Conservation (phyloP, 2,329 filamentous ascomycete species). For the Ceratocystis cubensis region DNA sequence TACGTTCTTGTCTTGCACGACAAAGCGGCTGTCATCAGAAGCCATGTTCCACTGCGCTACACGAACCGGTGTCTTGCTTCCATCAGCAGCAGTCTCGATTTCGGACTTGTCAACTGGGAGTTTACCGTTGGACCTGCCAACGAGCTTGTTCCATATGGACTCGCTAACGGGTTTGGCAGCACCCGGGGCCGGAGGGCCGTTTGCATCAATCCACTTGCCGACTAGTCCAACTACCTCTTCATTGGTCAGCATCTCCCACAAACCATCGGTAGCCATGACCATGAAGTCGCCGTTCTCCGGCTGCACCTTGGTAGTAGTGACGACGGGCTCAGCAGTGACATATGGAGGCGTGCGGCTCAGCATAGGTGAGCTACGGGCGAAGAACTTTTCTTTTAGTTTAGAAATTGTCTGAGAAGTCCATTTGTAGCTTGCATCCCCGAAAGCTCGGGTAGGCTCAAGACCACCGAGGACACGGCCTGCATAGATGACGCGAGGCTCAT, state of each 20-base stretch:
- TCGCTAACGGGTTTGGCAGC: slow-evolving; percentile 54
- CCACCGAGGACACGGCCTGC: slow-evolving; percentile 87
- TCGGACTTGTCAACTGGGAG: slow-evolving; percentile 55
- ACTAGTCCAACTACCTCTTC: slow-evolving; percentile 95
- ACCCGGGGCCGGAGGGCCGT: slow-evolving; percentile 38
- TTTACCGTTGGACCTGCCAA: slow-evolving; percentile 32
- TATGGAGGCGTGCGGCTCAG: slow-evolving; percentile 86
- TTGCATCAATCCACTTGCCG: slow-evolving; percentile 87
- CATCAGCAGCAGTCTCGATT: slow-evolving; percentile 65
- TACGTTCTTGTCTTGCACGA: slow-evolving; percentile 89
- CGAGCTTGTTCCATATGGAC: slow-evolving; percentile 48
- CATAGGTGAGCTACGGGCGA: slow-evolving; percentile 64
- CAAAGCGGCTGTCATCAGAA: slow-evolving; percentile 66
- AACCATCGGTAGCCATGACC: slow-evolving; percentile 87
- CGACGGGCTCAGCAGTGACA: slow-evolving; percentile 87
- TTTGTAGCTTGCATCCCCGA: slow-evolving; percentile 94
- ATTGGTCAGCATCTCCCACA: slow-evolving; percentile 99
- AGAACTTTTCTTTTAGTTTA: slow-evolving; percentile 73
- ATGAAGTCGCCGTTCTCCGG: slow-evolving; percentile 88
- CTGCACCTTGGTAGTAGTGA: slow-evolving; percentile 84
- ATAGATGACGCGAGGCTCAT: slow-evolving; percentile 72
- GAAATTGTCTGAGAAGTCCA: slow-evolving; percentile 80
- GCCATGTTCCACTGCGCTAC: slow-evolving; percentile 82
- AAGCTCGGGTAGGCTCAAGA: slow-evolving; percentile 83
- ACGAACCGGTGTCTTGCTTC: slow-evolving; percentile 66